Conservation (phyloP, 2,329 filamentous ascomycete genomes). For the Aspergillus ochraceus region DNA sequence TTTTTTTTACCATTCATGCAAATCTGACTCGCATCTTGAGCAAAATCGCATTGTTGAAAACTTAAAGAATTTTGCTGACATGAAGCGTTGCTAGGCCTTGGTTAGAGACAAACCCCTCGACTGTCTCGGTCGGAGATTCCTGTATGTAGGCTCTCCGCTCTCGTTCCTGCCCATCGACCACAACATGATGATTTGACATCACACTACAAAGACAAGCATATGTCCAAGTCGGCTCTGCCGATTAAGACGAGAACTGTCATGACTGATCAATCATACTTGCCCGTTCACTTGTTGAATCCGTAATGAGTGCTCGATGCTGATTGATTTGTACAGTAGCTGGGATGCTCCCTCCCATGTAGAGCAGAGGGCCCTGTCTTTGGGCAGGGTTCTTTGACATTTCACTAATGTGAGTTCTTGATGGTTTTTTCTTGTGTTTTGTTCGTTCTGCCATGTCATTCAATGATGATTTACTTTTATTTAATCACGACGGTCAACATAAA, state of each 20-base stretch:
- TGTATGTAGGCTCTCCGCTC: slow-evolving; percentile 31
- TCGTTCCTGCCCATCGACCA: slow-evolving; percentile 21
- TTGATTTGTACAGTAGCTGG: slow-evolving; percentile 21
- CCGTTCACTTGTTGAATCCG: slow-evolving; percentile 15
- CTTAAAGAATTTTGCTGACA: slow-evolving; percentile 18
- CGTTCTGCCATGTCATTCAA: slow-evolving; percentile 38
- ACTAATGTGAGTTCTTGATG: slow-evolving; percentile 21
- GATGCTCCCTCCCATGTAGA: background rate
- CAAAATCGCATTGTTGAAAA: slow-evolving; percentile 7
- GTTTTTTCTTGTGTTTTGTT: slow-evolving; percentile 8
- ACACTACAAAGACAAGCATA: slow-evolving; percentile 88
- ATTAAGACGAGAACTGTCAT: slow-evolving; percentile 55
- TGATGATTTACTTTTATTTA: slow-evolving; percentile 69
- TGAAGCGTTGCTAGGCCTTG: slow-evolving; percentile 4
- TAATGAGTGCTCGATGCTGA: slow-evolving; percentile 29
- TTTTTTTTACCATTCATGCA: slow-evolving; percentile 61
- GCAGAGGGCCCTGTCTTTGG: background rate
- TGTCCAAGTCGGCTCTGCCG: slow-evolving; percentile 70
- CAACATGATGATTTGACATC: slow-evolving; percentile 79
- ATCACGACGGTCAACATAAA: slow-evolving; percentile 88
- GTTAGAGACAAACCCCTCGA: background rate
- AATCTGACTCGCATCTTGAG: slow-evolving; percentile 43
- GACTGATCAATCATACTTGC: slow-evolving; percentile 43
- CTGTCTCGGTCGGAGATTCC: background rate
- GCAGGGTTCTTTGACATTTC: background rate